Evolutionary conservation across 2,329 filamentous ascomycete species (phyloP).

Genomic region (Colletotrichum tofieldiae): DNA sequence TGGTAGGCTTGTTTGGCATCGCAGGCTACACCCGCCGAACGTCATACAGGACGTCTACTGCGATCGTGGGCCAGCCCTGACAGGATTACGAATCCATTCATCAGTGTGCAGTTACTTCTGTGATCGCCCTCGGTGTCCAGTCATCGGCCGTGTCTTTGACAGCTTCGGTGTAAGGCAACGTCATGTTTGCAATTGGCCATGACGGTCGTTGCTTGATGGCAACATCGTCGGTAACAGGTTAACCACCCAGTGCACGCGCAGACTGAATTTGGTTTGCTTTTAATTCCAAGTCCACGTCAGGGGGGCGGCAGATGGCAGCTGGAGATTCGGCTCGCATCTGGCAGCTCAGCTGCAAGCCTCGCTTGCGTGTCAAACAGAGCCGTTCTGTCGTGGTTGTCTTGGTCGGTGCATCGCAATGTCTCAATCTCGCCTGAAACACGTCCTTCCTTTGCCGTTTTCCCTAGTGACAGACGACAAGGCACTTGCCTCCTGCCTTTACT

Average conservation of each 20-base stretch:
- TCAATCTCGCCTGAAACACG: constrained; percentile 36
- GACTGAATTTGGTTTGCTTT: not conserved
- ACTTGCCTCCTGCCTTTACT: not conserved
- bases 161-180: constrained; percentile 3
- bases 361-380: constrained; percentile 27
- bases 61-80: not conserved
- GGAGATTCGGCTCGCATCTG: constrained; percentile 15
- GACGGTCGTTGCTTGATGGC: constrained; percentile 3
- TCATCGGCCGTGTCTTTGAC: not conserved
- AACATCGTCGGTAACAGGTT: constrained; percentile 8
- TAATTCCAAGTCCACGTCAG: not conserved
- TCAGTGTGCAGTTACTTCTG: not conserved
- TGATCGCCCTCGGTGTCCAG: not conserved
- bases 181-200: not conserved
- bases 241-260: constrained; percentile 6
- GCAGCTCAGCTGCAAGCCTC: constrained; percentile 24
- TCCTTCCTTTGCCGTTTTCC: constrained; percentile 7
- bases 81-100: not conserved
- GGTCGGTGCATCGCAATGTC: constrained; percentile 27
- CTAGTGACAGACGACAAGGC: constrained; percentile 1
- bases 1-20: not conserved
- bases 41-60: not conserved
- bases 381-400: constrained; percentile 14
- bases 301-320: constrained; percentile 28
- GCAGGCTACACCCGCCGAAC: not conserved